Evolutionary conservation across 768 basidiomycete species (phyloP), one percentile per base, ranked within the genome.

Genomic region (Termitomyces sp.): DNA sequence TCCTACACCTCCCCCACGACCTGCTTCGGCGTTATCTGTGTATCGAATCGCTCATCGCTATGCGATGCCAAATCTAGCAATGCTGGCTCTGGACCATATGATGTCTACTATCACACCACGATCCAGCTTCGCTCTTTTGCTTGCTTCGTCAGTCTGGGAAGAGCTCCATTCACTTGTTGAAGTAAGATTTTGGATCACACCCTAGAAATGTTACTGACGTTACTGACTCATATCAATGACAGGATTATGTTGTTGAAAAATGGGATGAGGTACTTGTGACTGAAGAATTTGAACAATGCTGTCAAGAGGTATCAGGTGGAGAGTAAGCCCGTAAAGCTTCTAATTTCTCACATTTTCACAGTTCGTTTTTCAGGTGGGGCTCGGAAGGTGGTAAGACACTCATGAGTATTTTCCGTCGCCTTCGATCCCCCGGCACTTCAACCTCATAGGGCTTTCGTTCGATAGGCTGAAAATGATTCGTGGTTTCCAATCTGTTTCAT

Each of bases 31-130:
- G 2, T 70, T 93, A 50, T 83, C 85, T 0, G 81, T 91, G 64
- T 93, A 89, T 72, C 87, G 88, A 63, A 78, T 90, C 12, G 87
- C 89, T 4, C 88, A 93, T 72, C 79, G 88, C 54, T 93, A 91
- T 70, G 74, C 74, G 2, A 84, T 93, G 76, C 82, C 83, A 4
- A 80, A 77, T 8, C 78, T 93, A 26, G 82, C 83, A n/a, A 66
- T 75, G 23, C 78, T 91, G 26, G 88, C 89, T 7, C 70, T 88
- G 58, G 87, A 88, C 54, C 88, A 91, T 69, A 85, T 91, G 67
- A 80, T 91, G 77, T 75, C 78, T 6, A 87, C 83, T 7, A 78
- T 93, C 40, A 85, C 84, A 3, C 84, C 86, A 3, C 78, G 81
- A 62, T 79, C 82, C 4, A 83, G 86, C 64, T 89, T 91, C 70